Evolutionary conservation across 768 basidiomycete species (phyloP).

Genomic region (Hebeloma cylindrosporum): DNA sequence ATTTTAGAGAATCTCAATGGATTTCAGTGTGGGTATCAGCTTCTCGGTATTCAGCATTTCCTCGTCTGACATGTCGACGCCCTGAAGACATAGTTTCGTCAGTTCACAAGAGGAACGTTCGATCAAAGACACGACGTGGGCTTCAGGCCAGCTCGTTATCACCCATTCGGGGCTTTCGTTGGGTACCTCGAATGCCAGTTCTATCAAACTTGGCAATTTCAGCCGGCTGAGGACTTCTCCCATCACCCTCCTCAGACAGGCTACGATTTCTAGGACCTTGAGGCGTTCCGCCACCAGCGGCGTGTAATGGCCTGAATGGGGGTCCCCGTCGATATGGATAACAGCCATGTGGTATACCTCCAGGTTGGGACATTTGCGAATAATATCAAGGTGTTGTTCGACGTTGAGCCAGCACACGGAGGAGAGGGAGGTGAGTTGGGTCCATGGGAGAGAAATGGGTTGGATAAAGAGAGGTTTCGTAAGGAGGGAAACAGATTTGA

Average conservation of each 20-base stretch:
- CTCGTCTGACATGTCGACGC: conserved; percentile 11
- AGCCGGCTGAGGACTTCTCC: conserved; percentile 22
- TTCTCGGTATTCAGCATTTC: conserved; percentile 10
- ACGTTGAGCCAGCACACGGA: conserved; percentile 25
- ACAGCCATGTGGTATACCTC: conserved; percentile 22
- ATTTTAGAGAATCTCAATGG: background rate
- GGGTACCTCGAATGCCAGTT: conserved; percentile 22
- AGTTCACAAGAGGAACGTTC: conserved; percentile 21
- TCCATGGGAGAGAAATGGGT: conserved; percentile 17
- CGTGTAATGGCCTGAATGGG: conserved; percentile 5
- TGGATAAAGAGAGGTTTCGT: conserved; percentile 20
- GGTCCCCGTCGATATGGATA: conserved; percentile 18
- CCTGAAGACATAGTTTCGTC: conserved; percentile 14
- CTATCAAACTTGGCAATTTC: conserved; percentile 20
- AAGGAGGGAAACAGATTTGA: conserved; percentile 19
- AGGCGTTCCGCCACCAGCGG: conserved; percentile 18
- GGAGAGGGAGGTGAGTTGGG: conserved; percentile 21
- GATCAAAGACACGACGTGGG: conserved; percentile 17
- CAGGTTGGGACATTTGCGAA: conserved; percentile 24
- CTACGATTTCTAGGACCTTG: conserved; percentile 19
- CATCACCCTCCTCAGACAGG: conserved; percentile 20
- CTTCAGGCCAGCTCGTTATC: conserved; percentile 21
- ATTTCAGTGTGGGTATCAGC: conserved; percentile 9
- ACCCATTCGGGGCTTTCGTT: conserved; percentile 23
- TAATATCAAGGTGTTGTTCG: conserved; percentile 25